Evolutionary conservation across 2,329 filamentous ascomycete genomes (phyloP), one percentile per base, ranked within the genome.

Genomic region (Fonsecaea erecta): DNA sequence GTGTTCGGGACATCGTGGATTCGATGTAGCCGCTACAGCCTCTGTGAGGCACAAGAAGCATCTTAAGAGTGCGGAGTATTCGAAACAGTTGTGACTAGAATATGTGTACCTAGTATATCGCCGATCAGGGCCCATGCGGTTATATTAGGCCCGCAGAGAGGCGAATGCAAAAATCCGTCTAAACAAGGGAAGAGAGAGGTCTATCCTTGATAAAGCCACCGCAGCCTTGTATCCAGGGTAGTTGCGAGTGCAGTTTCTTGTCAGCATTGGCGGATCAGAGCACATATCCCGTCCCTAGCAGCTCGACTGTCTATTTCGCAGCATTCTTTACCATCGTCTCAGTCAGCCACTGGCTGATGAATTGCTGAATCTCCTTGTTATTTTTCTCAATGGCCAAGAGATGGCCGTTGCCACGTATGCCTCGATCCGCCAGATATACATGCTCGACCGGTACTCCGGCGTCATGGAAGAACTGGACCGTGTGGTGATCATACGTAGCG

Each of bases 381-480:
- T 68, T 68, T 53, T 64, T 66, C 64, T 68, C 66, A 21, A 66
- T 53, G 21, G 62, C 62, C 43, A 68, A 53, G 28, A 68, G 53
- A 64, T 86, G 85, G 0, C 83, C 84, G 65, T 88, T 87, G 0
- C 85, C 85, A 28, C 75, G 72, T 1, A 86, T 80, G 0, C 77
- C 78, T 1, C 75, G 63, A 0, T 82, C 73, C 0, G 75, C 79
- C 46, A 87, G 75, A 58, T 78, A 74, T 30, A 84, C 68, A 75
- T 80, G 80, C 1, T 82, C 76, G 0, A 79, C 77, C 5, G 63
- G 37, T 1, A 82, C 78, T 0, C 85, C 84, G 2, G 81, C 83
- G 70, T 88, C 85, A 55, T 74, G 70, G 71, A 88, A 71, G 71
- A 83, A 88, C 16, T 74, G 66, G 1, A 83, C 80, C 0, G 82